Percentiles rank a stretch among this genome's conserved stretches.
phyloP scores from a whole-genome alignment of 1,284 basidiomycete genomes.

The Ustilago lituana region DNA sequence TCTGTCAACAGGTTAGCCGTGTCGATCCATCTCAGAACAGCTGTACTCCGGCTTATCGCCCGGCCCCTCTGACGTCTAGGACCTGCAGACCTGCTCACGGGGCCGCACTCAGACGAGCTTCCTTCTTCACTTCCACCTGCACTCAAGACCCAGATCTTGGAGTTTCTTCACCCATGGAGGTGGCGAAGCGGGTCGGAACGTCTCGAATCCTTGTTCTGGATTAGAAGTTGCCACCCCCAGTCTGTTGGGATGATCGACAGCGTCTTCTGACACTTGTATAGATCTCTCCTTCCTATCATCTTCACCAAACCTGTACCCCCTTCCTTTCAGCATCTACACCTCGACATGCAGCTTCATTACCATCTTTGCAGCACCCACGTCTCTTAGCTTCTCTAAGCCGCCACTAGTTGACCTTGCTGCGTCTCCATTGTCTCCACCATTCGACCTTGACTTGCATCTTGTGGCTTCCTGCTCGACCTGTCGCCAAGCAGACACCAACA shows the following conservation, averaged over 20 bases:
- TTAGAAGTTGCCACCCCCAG: not conserved
- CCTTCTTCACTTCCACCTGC: not conserved
- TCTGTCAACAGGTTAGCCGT: not conserved
- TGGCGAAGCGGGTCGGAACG: no score
- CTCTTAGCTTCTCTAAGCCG: not conserved
- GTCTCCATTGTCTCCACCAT: not conserved
- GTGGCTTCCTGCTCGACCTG: no score
- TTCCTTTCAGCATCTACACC: not conserved
- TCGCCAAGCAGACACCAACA: not conserved
- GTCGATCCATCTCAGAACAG: conserved; percentile 15
- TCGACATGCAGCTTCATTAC: conserved; percentile 8
- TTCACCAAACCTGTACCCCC: no score
- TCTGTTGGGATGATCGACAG: conserved; percentile 1
- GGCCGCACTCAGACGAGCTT: no score
- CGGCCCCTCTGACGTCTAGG: not conserved
- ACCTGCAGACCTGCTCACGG: no score
- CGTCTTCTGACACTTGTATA: not conserved
- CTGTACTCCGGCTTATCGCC: no score
- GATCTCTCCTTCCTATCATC: no score
- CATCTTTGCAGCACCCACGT: not conserved
- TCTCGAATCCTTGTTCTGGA: not conserved
- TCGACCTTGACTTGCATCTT: no score
- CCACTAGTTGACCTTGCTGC: not conserved
- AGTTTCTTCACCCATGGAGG: no score
- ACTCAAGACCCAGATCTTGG: not conserved